Base-by-base conservation (phyloP, 75 land plant species). In the Cupressus sempervirens region DNA sequence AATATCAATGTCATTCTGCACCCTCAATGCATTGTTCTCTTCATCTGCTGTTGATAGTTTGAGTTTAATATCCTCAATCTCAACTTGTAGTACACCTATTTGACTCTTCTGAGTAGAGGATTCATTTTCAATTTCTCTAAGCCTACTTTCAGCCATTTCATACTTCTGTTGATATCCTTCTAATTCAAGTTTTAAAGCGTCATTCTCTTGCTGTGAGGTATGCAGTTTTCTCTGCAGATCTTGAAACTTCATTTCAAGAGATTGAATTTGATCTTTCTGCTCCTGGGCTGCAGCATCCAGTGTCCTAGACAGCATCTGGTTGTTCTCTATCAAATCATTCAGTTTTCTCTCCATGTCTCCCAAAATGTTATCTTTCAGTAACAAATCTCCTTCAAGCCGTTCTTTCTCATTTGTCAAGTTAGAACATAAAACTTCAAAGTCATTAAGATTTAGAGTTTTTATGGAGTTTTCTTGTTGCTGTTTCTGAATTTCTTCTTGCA, bases 321-420 rank as follows among this genome's bases (percentile, higher is more conserved):
- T 76, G 8, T 76, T 26, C 79, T 76, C 79, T 76, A 5, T 76
- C 79, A 76, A 76, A 76, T 12, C 41, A 38, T 76, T 76, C 14
- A 76, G 20, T 36, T 76, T 76, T 76, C 38, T 40, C 43, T 76
- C 45, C 26, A 7, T 76, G 0, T 15, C 79, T 76, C 43, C 79
- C 43, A 76, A 7, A 36, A 76, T 76, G 43, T 40, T 23, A 23
- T 10, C 43, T 76, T 40, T 76, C 43, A 76, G 43, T 38, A 29
- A 76, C 20, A 76, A 76, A 26, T 76, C 79, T 76, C 43, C 32
- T 76, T 76, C 79, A 76, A 76, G 79, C 79, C 8, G 26, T 76
- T 76, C 79, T 76, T 76, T 76, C 79, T 76, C 43, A 36, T 76
- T 76, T 76, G 38, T 76, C 79, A 76, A 76, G 79, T 23, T 76